Evolutionary conservation across 371 early-diverging fungal genomes (phyloP), one percentile per base, ranked within the genome.

Genomic region (Mortierella sp.): DNA sequence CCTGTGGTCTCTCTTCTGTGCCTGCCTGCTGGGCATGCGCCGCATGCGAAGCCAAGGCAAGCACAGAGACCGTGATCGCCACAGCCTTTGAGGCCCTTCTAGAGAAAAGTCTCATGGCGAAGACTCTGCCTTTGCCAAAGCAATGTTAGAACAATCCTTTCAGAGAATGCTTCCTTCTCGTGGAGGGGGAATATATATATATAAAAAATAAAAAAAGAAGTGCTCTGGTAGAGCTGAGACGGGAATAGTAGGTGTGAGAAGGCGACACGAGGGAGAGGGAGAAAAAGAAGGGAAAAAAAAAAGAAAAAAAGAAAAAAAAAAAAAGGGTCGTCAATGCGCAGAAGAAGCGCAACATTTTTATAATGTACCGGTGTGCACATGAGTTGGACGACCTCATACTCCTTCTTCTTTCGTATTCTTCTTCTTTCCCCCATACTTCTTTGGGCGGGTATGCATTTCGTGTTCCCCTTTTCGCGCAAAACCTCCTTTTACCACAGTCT

Each of bases 401-500:
- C n/a, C n/a, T n/a, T n/a, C n/a, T n/a, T n/a, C n/a, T n/a, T n/a
- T n/a, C n/a, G n/a, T n/a, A n/a, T 37, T 37, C 9, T 37, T 37
- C 37, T 37, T 9, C 9, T 37, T 9, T 37, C 3, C 37, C 37
- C 5, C 3, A 37, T 5, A 37, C 3, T 3, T 37, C 37, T 9
- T 37, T 37, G 9, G 37, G 37, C 9, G 37, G 37, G 9, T 5
- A 37, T 37, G 37, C 37, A 37, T 37, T 3, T 9, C 9, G 5
- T 9, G 3, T 37, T 37, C 9, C 9, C 9, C 9, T 37, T 37
- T 37, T 37, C 21, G 37, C 2, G 52, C 52, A 48, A 62, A 52
- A 43, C 48, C 51, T 51, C 21, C 62, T 37, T 62, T 52, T 37
- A 15, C 16, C 7, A 37, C 52, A 51, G 23, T 62, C 37, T 29